Evolutionary conservation across 306 rosid species (phyloP).

Genomic region (Pterocarpus macrocarpus): DNA sequence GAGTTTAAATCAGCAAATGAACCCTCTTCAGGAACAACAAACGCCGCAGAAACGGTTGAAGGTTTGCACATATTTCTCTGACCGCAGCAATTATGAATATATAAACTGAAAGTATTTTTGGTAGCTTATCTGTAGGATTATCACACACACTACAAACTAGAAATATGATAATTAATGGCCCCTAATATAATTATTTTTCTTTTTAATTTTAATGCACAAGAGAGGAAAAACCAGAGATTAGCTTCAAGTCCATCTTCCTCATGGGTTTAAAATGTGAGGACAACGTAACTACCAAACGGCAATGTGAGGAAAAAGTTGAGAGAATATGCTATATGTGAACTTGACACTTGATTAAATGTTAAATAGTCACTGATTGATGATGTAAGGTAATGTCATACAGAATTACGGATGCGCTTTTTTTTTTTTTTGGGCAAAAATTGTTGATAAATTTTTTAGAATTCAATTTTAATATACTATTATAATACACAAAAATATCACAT

Average conservation of each 20-base stretch:
- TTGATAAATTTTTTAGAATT: too few relatives aligned
- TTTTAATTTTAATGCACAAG: neutral
- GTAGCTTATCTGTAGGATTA: constrained; percentile 12
- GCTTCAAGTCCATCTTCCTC: too few relatives aligned
- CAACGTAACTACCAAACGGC: too few relatives aligned
- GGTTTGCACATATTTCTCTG: constrained; percentile 55
- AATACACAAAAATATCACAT: too few relatives aligned
- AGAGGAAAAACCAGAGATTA: neutral
- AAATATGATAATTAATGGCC: neutral
- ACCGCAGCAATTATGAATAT: neutral
- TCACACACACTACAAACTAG: constrained; percentile 3
- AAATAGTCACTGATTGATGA: neutral
- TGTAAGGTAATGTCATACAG: neutral
- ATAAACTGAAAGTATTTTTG: neutral
- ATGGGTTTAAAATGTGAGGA: too few relatives aligned
- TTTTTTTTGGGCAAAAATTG: too few relatives aligned
- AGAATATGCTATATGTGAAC: neutral
- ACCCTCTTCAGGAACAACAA: constrained; percentile 42
- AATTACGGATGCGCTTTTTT: neutral
- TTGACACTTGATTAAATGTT: neutral
- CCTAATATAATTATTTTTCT: neutral
- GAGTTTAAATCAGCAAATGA: constrained; percentile 59
- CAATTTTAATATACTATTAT: too few relatives aligned
- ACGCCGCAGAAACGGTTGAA: constrained; percentile 42
- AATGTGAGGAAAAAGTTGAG: neutral